Evolutionary conservation across 371 early-diverging fungal genomes (phyloP), one percentile per base, ranked within the genome.

Genomic region (Rhizopus stolonifer): DNA sequence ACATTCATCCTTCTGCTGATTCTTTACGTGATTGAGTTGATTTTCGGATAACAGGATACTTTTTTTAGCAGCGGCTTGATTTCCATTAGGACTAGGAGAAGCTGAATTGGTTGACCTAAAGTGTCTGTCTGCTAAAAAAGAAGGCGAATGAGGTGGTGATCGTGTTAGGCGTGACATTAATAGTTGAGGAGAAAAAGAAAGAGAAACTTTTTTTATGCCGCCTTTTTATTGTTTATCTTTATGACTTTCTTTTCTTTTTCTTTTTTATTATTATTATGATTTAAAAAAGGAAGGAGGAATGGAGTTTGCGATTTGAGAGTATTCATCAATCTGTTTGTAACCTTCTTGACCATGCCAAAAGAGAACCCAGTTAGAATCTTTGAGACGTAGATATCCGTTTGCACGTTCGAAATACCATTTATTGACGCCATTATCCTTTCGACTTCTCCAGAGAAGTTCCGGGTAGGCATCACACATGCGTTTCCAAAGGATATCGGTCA

Each of bases 401-500:
- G 88, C 84, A 15, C 94, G 75, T 51, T 92, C 93, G 83, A 93
- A 95, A 52, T 95, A 94, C 95, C 95, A 96, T 61, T 88, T 89
- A 60, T 95, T 96, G 17, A 96, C 95, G 0, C 88, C 89, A 59
- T 96, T 96, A 33, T 86, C 84, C n/a, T 79, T 72, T 44, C 95
- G 80, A 56, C 88, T 87, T 58, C 97, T 77, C 97, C 97, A 96
- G 48, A 87, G 74, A 46, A 93, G 63, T 65, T 83, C 80, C 0
- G 86, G 85, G 58, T 86, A 91, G n/a, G 70, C 70, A 34, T 79
- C 78, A 29, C 80, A 72, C 69, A 96, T 73, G 43, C 81, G 78
- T 25, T 83, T 80, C 97, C 97, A 96, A 46, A 96, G 57, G 11
- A 94, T 90, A 65, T 96, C 97, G 0, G 95, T 95, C 24, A 94